Percentiles rank a stretch among this genome's conserved stretches.
Conservation (phyloP, 345 rosid species). For the Aethionema arabicum region DNA sequence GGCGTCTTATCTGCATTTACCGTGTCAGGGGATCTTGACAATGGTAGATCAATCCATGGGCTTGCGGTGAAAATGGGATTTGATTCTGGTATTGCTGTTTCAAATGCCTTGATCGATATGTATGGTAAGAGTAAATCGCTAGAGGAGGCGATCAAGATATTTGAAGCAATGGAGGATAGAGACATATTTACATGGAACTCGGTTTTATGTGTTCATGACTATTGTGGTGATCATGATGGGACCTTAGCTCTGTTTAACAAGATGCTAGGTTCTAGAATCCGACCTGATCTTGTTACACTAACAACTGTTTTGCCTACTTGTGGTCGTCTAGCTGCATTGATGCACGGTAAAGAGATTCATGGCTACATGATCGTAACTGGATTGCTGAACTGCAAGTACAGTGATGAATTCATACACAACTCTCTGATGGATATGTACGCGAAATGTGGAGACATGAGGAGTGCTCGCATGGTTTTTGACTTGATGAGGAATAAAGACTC, state of each 20-base stretch:
- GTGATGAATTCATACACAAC: slow-evolving; percentile 39
- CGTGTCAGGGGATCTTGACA: slow-evolving; percentile 40
- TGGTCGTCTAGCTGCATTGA: slow-evolving; percentile 55
- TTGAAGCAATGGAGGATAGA: slow-evolving; percentile 46
- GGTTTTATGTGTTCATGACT: slow-evolving; percentile 50
- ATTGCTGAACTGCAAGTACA: slow-evolving; percentile 36
- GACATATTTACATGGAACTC: slow-evolving; percentile 69
- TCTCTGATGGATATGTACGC: slow-evolving; percentile 62
- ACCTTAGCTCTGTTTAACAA: slow-evolving; percentile 49
- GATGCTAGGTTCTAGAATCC: slow-evolving; percentile 49
- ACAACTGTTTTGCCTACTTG: slow-evolving; percentile 60
- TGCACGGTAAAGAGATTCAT: slow-evolving; percentile 55
- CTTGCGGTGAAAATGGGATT: slow-evolving; percentile 47
- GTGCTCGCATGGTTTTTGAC: slow-evolving; percentile 50
- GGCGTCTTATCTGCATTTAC: slow-evolving; percentile 53
- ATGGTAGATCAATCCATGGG: slow-evolving; percentile 52
- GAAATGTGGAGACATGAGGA: slow-evolving; percentile 59
- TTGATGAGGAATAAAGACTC: slow-evolving; percentile 45
- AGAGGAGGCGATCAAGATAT: slow-evolving; percentile 45
- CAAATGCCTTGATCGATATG: slow-evolving; percentile 67
- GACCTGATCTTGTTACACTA: slow-evolving; percentile 54
- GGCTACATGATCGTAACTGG: slow-evolving; percentile 45
- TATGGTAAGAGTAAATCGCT: slow-evolving; percentile 59
- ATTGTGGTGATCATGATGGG: slow-evolving; percentile 54
- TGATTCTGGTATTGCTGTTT: slow-evolving; percentile 39